Percentiles rank a stretch among this genome's conserved stretches.
phyloP scores from a whole-genome alignment of 1,139 yeast genomes.

The Suhomyces bolitotheri region DNA sequence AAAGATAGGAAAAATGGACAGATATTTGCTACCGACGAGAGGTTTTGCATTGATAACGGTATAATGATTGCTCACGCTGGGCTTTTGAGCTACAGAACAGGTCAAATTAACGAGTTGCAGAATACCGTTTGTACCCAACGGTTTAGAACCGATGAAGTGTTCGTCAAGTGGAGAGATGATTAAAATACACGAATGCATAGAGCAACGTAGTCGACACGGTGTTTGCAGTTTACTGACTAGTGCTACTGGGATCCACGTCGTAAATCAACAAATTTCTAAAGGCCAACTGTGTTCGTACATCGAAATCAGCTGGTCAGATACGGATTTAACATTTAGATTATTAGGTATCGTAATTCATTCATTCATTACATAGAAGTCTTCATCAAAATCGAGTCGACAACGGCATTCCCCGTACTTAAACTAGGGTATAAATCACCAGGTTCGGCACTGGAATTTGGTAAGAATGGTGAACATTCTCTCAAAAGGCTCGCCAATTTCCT shows the following conservation, averaged over 20 bases:
- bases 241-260: conserved; percentile 5
- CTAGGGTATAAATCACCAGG: no score
- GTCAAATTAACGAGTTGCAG: conserved; percentile 57
- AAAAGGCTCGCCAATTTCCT: conserved; percentile 50
- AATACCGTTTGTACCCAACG: conserved; percentile 90
- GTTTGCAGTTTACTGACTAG: conserved; percentile 3
- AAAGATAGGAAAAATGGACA: conserved; percentile 76
- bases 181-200: conserved; percentile 16
- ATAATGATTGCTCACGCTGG: conserved; percentile 99
- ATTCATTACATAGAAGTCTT: no score
- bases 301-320: conserved; percentile 37
- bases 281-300: conserved; percentile 17
- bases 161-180: conserved; percentile 82
- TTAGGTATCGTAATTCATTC: no score
- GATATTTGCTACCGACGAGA: conserved; percentile 90
- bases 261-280: conserved; percentile 22
- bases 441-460: no score
- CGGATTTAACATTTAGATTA: conserved; percentile 36
- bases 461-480: conserved; percentile 41
- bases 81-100: conserved; percentile 79
- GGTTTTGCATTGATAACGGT: conserved; percentile 96
- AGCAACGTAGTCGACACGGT: conserved; percentile 5
- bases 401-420: neutral
- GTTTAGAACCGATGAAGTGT: conserved; percentile 91
- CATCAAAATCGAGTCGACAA: neutral